phyloP scores from a whole-genome alignment of 371 early-diverging fungal genomes.

The Mortierella sp. region DNA sequence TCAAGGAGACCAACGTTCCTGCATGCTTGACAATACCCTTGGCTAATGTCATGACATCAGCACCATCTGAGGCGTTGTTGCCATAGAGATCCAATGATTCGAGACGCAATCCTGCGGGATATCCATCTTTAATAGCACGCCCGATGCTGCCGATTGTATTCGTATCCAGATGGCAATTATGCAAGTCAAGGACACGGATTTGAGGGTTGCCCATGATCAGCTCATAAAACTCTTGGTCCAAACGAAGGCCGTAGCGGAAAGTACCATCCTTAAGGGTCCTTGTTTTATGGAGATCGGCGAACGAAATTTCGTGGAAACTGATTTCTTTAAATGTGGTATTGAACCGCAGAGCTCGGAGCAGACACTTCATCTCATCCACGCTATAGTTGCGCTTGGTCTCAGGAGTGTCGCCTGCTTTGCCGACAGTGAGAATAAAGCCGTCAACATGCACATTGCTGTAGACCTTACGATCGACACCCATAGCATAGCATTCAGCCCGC shows the following conservation, averaged over 20 bases:
- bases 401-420: conserved; percentile 27
- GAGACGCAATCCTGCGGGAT: conserved; percentile 32
- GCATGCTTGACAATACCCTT: conserved; percentile 57
- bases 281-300: conserved; percentile 33
- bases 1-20: conserved; percentile 35
- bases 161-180: conserved; percentile 37
- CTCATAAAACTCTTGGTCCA: conserved; percentile 55
- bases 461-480: conserved; percentile 40
- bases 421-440: conserved; percentile 28
- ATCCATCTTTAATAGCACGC: conserved; percentile 36
- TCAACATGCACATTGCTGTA: conserved; percentile 31
- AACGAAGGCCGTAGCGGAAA: conserved; percentile 50
- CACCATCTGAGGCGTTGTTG: conserved; percentile 48
- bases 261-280: conserved; percentile 52
- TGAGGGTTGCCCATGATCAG: conserved; percentile 56
- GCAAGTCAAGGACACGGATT: conserved; percentile 36
- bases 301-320: conserved; percentile 42
- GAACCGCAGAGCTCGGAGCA: conserved; percentile 48
- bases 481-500: conserved; percentile 42
- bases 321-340: conserved; percentile 56
- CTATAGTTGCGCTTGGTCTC: conserved; percentile 36
- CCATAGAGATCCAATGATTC: conserved; percentile 37
- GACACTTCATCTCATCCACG: conserved; percentile 53
- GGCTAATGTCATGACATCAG: conserved; percentile 54
- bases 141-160: conserved; percentile 47